Base-by-base conservation (phyloP, 768 basidiomycete genomes). In the Kwoniella newhampshirensis region DNA sequence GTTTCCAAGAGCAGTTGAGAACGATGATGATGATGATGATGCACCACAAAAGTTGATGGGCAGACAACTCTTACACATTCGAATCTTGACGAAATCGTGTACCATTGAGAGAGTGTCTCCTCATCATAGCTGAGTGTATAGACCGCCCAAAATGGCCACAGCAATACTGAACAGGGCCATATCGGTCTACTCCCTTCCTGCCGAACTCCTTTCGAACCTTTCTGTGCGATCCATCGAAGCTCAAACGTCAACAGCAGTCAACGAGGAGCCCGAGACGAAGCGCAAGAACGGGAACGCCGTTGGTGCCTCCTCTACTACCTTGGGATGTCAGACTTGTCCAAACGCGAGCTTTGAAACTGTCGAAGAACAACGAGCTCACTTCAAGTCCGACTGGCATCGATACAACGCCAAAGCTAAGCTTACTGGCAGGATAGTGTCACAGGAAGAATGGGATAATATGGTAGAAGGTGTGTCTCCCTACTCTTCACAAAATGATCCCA, bases 371-470 rank as follows among this genome's bases (percentile, higher is more conserved):
- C 82, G 92, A 48, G 74, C 78, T 1, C 94, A 98, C 77, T 96
- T 89, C 75, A 85, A 86, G 64, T 89, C 89, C 9, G 94, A 99
- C 76, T 98, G 94, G 96, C 94, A 99, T 81, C 84, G 92, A 56
- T 98, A 94, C 79, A 98, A 98, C 74, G 88, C 92, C 64, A 96
- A 94, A 77, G 82, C 84, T 44, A 85, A 85, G 54, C 78, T 81
- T 48, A 86, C 51, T 23, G 66, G 63, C 27, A 49, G 59, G n/a
- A 76, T 85, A 23, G 84, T 91, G 20, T 79, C 83, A 0, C 88
- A 91, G 70, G 72, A 81, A 25, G 82, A 85, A 17, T 99, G 94
- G 67, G 78, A 83, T 20, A 82, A 84, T 52, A 81, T 97, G 39
- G 81, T 96, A 5, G 91, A 91, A 66, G 86, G 94, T 92, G 69